A percentile compares a stretch with the other conserved stretches of the same genome.
Evolutionary conservation across 371 early-diverging fungal genomes (phyloP).

Genomic region (Mortierella sp.): DNA sequence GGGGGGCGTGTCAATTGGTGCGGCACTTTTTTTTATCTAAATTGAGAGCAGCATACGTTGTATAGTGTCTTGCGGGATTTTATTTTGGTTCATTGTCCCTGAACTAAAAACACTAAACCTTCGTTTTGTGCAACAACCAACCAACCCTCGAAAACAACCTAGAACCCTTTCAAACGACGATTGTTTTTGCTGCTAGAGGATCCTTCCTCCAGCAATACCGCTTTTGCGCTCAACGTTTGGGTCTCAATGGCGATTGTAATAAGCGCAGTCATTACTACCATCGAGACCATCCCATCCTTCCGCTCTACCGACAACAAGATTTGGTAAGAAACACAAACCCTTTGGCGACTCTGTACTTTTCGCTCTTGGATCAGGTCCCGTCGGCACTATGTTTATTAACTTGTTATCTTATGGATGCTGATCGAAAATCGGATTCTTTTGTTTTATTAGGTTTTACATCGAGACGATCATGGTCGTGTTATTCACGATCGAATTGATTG

Average conservation of each 20-base stretch:
- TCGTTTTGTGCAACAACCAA: neutral
- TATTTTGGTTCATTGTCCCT: neutral
- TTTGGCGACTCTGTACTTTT: neutral
- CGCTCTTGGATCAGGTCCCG: neutral
- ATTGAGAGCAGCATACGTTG: neutral
- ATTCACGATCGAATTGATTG: constrained; percentile 82
- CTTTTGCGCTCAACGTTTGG: constrained; percentile 82
- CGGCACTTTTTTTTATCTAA: neutral
- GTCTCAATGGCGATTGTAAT: constrained; percentile 82
- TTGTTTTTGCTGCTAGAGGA: constrained; percentile 79
- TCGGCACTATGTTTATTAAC: neutral
- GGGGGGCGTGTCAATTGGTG: neutral
- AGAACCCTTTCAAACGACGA: constrained; percentile 68
- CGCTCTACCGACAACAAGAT: constrained; percentile 69
- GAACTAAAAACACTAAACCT: neutral
- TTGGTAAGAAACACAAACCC: constrained; percentile 63
- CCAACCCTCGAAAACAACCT: neutral
- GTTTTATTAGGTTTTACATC: constrained; percentile 71
- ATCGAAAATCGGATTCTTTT: neutral
- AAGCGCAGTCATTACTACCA: constrained; percentile 82
- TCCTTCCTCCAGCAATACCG: constrained; percentile 74
- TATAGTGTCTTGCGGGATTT: neutral
- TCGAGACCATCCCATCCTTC: constrained; percentile 90
- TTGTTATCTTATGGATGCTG: no score
- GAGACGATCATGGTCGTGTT: constrained; percentile 82